Evolutionary conservation across 2,329 filamentous ascomycete genomes (phyloP).

Genomic region (Alternaria angustiovoidea): DNA sequence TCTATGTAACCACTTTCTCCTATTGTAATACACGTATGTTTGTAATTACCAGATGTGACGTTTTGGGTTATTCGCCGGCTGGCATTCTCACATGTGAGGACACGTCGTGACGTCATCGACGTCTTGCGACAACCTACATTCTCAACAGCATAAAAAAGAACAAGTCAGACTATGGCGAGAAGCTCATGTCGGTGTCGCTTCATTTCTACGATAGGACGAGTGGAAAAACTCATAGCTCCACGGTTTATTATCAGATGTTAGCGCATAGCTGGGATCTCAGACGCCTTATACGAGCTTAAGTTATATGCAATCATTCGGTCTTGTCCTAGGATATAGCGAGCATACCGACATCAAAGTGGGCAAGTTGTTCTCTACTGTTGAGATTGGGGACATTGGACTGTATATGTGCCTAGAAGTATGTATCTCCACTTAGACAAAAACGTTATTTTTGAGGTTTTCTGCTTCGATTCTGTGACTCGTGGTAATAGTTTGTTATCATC

Average conservation of each 20-base stretch:
- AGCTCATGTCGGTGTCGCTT: too few species aligned
- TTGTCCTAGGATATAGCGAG: background rate
- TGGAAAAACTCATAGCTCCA: too few species aligned
- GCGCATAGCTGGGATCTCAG: too few species aligned
- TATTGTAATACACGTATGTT: background rate
- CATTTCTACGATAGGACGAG: too few species aligned
- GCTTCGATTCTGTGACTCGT: background rate
- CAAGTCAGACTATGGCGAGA: too few species aligned
- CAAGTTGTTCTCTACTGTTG: background rate
- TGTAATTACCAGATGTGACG: background rate
- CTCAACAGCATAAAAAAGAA: too few species aligned
- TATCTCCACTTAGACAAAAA: background rate
- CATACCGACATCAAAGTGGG: too few species aligned
- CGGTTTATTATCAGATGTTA: too few species aligned
- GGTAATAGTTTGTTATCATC: background rate
- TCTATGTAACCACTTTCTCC: background rate
- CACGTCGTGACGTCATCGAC: background rate
- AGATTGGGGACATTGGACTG: background rate
- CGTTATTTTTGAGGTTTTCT: background rate
- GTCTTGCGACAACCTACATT: too few species aligned
- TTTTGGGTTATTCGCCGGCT: background rate
- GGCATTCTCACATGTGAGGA: background rate
- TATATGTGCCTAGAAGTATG: background rate
- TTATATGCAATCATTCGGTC: too few species aligned
- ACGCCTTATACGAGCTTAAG: background rate